These are phyloP conservation scores for Paecilomyces variotii DNA, from an alignment of 2,329 filamentous ascomycete species.

Conservation along the genomic window DNA sequence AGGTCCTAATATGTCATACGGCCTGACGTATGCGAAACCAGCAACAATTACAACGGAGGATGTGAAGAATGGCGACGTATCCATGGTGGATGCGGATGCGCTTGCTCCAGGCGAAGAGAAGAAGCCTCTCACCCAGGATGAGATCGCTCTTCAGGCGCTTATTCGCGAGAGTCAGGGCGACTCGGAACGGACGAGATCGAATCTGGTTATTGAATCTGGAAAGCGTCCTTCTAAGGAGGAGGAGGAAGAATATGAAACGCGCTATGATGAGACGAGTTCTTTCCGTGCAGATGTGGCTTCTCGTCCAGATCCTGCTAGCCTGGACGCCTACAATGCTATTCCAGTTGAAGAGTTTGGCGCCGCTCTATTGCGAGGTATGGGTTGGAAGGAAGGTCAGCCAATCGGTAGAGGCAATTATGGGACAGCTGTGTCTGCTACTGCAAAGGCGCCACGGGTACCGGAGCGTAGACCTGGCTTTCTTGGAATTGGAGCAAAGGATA, in stretches of 20 bases:
- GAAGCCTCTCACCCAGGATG: slow-evolving; percentile 48
- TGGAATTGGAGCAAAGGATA: slow-evolving; percentile 80
- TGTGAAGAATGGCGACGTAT: slow-evolving; percentile 19
- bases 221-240: slow-evolving; percentile 12
- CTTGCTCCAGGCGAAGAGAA: slow-evolving; percentile 10
- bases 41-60: slow-evolving; percentile 9
- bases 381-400: slow-evolving; percentile 69
- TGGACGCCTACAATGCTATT: slow-evolving; percentile 79
- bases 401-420: slow-evolving; percentile 49
- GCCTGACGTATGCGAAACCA: slow-evolving; percentile 44
- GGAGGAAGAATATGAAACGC: slow-evolving; percentile 13
- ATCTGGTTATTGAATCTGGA: slow-evolving; percentile 46
- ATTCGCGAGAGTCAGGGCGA: slow-evolving; percentile 47
- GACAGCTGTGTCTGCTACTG: slow-evolving; percentile 15
- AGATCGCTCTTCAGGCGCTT: slow-evolving; percentile 59
- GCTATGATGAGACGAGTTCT: slow-evolving; percentile 45
- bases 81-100: slow-evolving; percentile 17
- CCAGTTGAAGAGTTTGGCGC: slow-evolving; percentile 94
- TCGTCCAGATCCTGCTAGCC: slow-evolving; percentile 65
- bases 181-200: slow-evolving; percentile 29
- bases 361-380: slow-evolving; percentile 84
- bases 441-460: slow-evolving; percentile 54
- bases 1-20: slow-evolving; percentile 45
- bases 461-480: slow-evolving; percentile 71
- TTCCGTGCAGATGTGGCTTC: slow-evolving; percentile 62